Evolutionary conservation across 2,329 filamentous ascomycete genomes (phyloP).

Genomic region (Aspergillus candidus): DNA sequence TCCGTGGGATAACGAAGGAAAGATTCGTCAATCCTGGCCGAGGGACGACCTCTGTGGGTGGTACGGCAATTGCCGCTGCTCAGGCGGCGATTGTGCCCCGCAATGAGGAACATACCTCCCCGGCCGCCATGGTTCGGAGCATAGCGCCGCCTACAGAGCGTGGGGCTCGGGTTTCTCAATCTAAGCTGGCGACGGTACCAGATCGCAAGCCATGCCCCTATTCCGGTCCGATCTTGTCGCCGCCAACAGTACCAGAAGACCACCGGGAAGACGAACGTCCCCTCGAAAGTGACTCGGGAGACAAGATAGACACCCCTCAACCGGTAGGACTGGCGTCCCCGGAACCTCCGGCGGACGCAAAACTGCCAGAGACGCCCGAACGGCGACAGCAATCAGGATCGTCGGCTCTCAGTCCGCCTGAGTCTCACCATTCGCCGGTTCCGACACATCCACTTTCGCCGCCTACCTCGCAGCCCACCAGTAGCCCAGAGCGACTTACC

Average conservation of each 20-base stretch:
- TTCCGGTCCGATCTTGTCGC: constrained; percentile 11
- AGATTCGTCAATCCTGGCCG: constrained; percentile 20
- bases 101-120: constrained; percentile 7
- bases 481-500: constrained; percentile 51
- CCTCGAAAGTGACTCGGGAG: constrained; percentile 13
- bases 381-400: not conserved
- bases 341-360: not conserved
- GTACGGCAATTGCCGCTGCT: constrained; percentile 26
- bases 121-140: not conserved
- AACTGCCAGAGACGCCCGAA: not conserved
- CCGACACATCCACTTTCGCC: constrained; percentile 16
- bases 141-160: constrained; percentile 3
- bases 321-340: constrained; percentile 5
- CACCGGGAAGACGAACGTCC: constrained; percentile 33
- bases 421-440: constrained; percentile 13
- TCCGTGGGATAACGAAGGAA: constrained; percentile 23
- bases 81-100: constrained; percentile 19
- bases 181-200: not conserved
- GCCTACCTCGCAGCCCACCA: constrained; percentile 29
- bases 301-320: not conserved
- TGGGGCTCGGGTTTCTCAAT: not conserved
- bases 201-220: constrained; percentile 1
- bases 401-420: constrained; percentile 17
- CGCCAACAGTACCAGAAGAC: constrained; percentile 39
- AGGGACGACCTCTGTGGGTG: constrained; percentile 19